Evolutionary conservation across 2,329 filamentous ascomycete species (phyloP).

Genomic region (Huntiella savannae): DNA sequence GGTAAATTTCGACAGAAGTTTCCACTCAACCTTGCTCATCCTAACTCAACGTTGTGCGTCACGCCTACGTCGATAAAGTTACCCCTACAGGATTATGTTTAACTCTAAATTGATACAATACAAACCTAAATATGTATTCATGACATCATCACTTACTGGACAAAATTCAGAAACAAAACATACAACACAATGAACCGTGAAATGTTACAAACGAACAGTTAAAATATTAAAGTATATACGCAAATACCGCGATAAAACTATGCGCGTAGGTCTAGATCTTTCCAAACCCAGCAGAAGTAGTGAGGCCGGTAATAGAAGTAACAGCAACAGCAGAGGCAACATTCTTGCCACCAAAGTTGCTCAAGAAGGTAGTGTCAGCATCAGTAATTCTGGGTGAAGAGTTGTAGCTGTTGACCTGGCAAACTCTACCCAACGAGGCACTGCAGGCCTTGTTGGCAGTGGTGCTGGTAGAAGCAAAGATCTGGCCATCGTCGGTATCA

Average conservation of each 20-base stretch:
- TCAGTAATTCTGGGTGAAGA: conserved; percentile 21
- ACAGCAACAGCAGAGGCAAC: conserved; percentile 23
- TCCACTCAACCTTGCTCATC: too few relatives aligned
- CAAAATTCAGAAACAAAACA: neutral
- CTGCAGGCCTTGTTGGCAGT: conserved; percentile 23
- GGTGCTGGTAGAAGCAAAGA: conserved; percentile 18
- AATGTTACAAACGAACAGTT: neutral
- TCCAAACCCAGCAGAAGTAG: conserved; percentile 8
- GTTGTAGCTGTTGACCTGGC: conserved; percentile 30
- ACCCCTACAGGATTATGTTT: too few relatives aligned
- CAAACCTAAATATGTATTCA: neutral
- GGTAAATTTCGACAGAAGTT: too few relatives aligned
- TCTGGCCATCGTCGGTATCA: conserved; percentile 18
- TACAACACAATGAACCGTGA: neutral
- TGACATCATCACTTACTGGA: neutral
- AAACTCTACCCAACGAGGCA: conserved; percentile 27
- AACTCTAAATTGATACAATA: neutral
- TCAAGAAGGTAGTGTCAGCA: conserved; percentile 28
- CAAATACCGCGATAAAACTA: neutral
- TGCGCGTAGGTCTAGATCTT: conserved; percentile 1
- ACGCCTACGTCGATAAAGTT: too few relatives aligned
- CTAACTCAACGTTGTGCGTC: too few relatives aligned
- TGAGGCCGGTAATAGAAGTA: conserved; percentile 2
- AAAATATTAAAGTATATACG: neutral
- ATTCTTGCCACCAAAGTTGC: conserved; percentile 32